Percentiles rank a stretch among this genome's conserved stretches.
phyloP scores from a whole-genome alignment of 148 eudicot genomes.

The Bassia scoparia region DNA sequence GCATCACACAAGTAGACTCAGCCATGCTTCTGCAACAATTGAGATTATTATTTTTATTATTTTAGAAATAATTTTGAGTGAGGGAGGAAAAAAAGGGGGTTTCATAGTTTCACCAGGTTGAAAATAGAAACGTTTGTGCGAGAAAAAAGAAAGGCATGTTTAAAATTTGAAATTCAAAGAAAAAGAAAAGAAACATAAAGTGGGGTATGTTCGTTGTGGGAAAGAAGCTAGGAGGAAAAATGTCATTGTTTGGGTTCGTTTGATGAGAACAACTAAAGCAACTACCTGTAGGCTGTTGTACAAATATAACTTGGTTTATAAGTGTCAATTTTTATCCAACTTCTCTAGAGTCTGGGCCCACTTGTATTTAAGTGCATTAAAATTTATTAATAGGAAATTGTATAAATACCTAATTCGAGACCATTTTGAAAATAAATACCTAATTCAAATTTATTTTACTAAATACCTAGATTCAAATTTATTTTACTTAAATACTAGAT shows the following conservation, averaged over 20 bases:
- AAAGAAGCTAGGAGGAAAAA: slow-evolving; percentile 22
- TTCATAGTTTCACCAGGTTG: slow-evolving; percentile 3
- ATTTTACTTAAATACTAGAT: too few species aligned
- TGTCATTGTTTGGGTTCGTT: slow-evolving; percentile 20
- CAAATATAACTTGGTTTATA: slow-evolving; percentile 9
- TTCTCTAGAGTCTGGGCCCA: background rate
- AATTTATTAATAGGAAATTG: too few species aligned
- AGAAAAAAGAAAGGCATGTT: background rate
- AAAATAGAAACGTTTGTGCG: background rate
- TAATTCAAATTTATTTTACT: too few species aligned
- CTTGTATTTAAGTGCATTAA: too few species aligned
- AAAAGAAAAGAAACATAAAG: slow-evolving; percentile 6
- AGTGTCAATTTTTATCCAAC: slow-evolving; percentile 14
- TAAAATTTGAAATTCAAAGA: slow-evolving; percentile 43
- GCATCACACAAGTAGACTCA: slow-evolving; percentile 54
- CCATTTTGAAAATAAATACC: too few species aligned
- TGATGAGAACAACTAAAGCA: background rate
- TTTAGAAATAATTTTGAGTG: slow-evolving; percentile 1
- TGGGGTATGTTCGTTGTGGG: slow-evolving; percentile 14
- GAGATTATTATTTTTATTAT: background rate
- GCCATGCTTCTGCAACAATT: slow-evolving; percentile 33
- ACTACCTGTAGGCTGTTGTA: too few species aligned
- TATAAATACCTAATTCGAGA: too few species aligned
- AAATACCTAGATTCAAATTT: too few species aligned
- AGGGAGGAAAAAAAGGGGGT: background rate